Percentiles rank a stretch among this genome's conserved stretches.
Evolutionary conservation across 805 yeast genomes (phyloP).

Genomic region (Saccharomycopsis schoenii): DNA sequence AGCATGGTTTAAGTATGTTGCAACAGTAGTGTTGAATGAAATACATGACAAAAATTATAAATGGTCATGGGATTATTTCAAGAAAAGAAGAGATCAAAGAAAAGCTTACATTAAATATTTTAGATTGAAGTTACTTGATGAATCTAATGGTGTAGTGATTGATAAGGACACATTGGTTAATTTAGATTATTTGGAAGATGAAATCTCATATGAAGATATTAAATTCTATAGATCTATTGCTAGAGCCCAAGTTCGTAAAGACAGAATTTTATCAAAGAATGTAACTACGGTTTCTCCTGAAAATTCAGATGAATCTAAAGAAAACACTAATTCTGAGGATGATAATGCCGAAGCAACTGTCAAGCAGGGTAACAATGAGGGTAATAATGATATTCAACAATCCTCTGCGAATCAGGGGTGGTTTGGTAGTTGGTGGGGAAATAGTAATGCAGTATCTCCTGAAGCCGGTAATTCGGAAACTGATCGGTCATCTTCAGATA

Average conservation of each 20-base stretch:
- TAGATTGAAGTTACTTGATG: slow-evolving; percentile 44
- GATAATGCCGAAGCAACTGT: background rate
- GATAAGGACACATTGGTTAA: slow-evolving; percentile 24
- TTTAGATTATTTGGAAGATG: slow-evolving; percentile 32
- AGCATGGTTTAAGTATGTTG: slow-evolving; percentile 79
- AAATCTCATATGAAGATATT: slow-evolving; percentile 65
- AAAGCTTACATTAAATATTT: slow-evolving; percentile 56
- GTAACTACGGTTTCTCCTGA: background rate
- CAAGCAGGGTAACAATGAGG: no score
- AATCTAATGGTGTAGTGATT: slow-evolving; percentile 20
- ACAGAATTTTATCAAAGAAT: slow-evolving; percentile 25
- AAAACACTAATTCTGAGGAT: background rate
- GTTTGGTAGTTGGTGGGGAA: slow-evolving; percentile 65
- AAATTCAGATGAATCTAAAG: background rate
- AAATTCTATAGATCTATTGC: slow-evolving; percentile 80
- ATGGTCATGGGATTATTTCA: slow-evolving; percentile 85
- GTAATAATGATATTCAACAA: background rate
- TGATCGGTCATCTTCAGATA: slow-evolving; percentile 13
- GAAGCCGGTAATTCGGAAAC: slow-evolving; percentile 8
- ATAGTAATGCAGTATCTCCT: slow-evolving; percentile 16
- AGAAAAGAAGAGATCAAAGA: slow-evolving; percentile 62
- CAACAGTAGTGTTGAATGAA: slow-evolving; percentile 63
- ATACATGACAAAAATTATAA: slow-evolving; percentile 70
- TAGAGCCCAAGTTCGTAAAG: slow-evolving; percentile 52
- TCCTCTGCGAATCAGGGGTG: slow-evolving; percentile 36